Conservation (phyloP, 768 basidiomycete species). For the Mycena indigotica region DNA sequence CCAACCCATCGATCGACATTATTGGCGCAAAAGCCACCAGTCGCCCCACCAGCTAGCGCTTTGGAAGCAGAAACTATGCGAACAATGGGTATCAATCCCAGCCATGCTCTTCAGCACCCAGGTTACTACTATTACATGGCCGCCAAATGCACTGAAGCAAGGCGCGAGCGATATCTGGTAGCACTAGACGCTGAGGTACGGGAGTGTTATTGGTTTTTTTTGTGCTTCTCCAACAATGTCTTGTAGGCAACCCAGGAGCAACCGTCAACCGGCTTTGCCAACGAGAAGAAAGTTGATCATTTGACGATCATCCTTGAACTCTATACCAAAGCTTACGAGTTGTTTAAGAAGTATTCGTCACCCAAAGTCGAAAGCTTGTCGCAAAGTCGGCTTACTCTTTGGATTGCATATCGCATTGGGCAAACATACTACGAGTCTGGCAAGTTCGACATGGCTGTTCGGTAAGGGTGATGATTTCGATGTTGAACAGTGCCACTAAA, state of each 20-base stretch:
- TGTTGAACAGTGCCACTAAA: not conserved
- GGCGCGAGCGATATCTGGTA: conserved; percentile 67
- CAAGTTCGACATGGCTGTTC: conserved; percentile 86
- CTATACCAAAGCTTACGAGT: conserved; percentile 91
- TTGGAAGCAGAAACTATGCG: conserved; percentile 63
- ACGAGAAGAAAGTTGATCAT: conserved; percentile 94
- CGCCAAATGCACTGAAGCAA: conserved; percentile 79
- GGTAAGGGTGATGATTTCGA: too few relatives aligned
- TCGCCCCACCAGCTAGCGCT: conserved; percentile 20
- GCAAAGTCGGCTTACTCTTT: conserved; percentile 84
- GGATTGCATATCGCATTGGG: conserved; percentile 89
- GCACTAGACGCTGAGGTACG: conserved; percentile 59
- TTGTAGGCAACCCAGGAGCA: conserved; percentile 37
- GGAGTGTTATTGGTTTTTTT: not conserved
- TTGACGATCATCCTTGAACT: conserved; percentile 84
- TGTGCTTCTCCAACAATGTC: not conserved
- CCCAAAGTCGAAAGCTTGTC: conserved; percentile 42
- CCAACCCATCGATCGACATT: conserved; percentile 44
- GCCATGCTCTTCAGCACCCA: conserved; percentile 83
- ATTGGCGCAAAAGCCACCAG: conserved; percentile 23
- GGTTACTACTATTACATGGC: conserved; percentile 93
- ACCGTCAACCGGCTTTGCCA: conserved; percentile 71
- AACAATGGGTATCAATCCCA: conserved; percentile 73
- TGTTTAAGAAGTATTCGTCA: conserved; percentile 79
- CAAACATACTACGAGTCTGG: conserved; percentile 78